phyloP scores from a whole-genome alignment of 1,284 basidiomycete species.

The Apiotrichum gamsii region DNA sequence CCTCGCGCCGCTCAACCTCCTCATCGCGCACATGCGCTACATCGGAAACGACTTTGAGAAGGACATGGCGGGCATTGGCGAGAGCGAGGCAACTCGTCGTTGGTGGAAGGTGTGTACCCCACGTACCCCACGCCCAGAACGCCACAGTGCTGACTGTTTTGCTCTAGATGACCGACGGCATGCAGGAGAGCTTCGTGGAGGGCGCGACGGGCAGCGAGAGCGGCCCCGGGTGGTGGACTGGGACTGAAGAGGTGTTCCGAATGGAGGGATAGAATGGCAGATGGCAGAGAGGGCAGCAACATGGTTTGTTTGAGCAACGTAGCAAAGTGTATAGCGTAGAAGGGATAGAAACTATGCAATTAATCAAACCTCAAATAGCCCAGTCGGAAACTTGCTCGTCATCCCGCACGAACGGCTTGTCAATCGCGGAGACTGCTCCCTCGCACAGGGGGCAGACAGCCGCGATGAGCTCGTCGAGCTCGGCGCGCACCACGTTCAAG shows the following conservation, averaged over 20 bases:
- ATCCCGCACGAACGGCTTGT: constrained; percentile 74
- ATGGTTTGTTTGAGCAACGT: too few relatives aligned
- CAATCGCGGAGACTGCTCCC: constrained; percentile 69
- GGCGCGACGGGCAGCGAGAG: constrained; percentile 64
- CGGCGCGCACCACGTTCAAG: constrained; percentile 58
- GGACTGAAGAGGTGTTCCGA: constrained; percentile 64
- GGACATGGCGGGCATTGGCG: constrained; percentile 62
- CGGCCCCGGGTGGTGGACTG: constrained; percentile 65
- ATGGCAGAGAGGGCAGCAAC: too few relatives aligned
- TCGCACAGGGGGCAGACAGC: constrained; percentile 86
- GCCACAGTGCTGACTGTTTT: neutral
- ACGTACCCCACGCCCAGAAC: too few relatives aligned
- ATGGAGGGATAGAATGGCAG: constrained; percentile 55
- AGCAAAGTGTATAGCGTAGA: too few relatives aligned
- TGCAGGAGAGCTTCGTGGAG: constrained; percentile 68
- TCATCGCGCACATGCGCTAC: constrained; percentile 56
- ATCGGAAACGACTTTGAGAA: constrained; percentile 54
- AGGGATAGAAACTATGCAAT: too few relatives aligned
- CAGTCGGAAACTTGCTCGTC: constrained; percentile 76
- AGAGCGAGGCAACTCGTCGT: constrained; percentile 60
- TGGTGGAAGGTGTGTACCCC: constrained; percentile 70
- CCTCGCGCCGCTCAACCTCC: constrained; percentile 54
- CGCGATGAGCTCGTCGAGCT: constrained; percentile 80
- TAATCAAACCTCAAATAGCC: constrained; percentile 55
- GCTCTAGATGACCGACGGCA: constrained; percentile 54